Base-by-base conservation (phyloP, 306 rosid species). In the Citrullus colocynthis region DNA sequence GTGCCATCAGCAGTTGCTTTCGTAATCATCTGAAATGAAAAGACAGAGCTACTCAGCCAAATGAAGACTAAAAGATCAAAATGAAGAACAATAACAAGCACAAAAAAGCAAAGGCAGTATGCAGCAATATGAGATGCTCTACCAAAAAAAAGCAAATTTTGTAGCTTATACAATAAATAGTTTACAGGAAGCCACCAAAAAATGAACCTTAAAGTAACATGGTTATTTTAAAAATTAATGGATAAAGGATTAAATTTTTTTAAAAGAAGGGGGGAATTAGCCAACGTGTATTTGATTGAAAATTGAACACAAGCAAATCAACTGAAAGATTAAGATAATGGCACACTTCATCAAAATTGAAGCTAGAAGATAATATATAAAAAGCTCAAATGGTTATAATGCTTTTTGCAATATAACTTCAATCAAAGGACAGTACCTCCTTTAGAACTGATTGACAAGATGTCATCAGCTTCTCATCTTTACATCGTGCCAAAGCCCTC, bases 1-100 rank as follows among this genome's bases (percentile, higher is more conserved):
- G 99, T 89, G 80, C 97, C 91, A 86, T 95, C 98, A 78, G 90
- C 97, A 74, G 93, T 95, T 78, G 97, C 99, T 85, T 89, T 91
- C 18, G 98, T 95, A 79, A 95, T 87, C 88, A 91, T 84, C 99
- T 95, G 89, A 80, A 85, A 44, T 69, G 83, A 73, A 69, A 56
- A 81, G 60, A 55, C 62, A 58, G 62, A 82, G 41, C 51, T 62
- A 61, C 58, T 15, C 45, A 71, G 75, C 58, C 45, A 34, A 75
- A 79, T 48, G 51, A 52, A 78, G 49, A 24, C 34, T 41, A 79
- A 82, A 69, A 56, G 55, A 20, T 64, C 52, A 61, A 76, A 72
- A 48, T 48, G 73, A 82, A 55, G 61, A 59, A 42, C 28, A 49
- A 66, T 65, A 48, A 39, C 51, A 65, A 18, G 55, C 34, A 65